Evolutionary conservation across 768 basidiomycete genomes (phyloP).

Genomic region (Phaeotremella skinneri): DNA sequence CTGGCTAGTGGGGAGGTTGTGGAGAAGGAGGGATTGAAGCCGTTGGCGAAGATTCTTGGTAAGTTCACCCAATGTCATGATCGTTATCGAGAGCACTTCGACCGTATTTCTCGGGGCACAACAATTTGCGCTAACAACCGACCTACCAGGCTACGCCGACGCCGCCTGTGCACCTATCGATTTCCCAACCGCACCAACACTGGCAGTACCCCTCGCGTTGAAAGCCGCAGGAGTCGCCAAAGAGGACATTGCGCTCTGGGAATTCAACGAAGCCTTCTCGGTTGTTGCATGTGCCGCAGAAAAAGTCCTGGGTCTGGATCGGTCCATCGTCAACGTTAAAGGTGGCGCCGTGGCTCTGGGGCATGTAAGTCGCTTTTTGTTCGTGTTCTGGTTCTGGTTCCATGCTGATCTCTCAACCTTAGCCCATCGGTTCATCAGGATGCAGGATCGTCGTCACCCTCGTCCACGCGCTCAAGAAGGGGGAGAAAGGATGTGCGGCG

Average conservation of each 20-base stretch:
- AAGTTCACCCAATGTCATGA: constrained; percentile 51
- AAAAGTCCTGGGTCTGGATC: constrained; percentile 77
- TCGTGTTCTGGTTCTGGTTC: no score
- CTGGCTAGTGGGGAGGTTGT: constrained; percentile 93
- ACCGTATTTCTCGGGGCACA: no score
- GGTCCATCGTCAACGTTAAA: constrained; percentile 75
- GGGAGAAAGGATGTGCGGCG: constrained; percentile 91
- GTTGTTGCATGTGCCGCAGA: constrained; percentile 87
- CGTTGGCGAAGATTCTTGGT: constrained; percentile 94
- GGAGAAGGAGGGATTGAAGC: constrained; percentile 82
- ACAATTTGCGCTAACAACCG: no score
- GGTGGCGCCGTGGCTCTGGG: constrained; percentile 96
- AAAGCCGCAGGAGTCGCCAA: constrained; percentile 77
- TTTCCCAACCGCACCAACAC: constrained; percentile 91
- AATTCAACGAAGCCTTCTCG: constrained; percentile 98
- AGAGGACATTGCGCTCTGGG: constrained; percentile 84
- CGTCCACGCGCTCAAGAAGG: constrained; percentile 82
- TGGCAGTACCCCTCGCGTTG: constrained; percentile 83
- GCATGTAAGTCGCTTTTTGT: constrained; percentile 38
- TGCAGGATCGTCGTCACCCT: constrained; percentile 91
- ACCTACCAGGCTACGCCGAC: constrained; percentile 79
- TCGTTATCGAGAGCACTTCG: neutral
- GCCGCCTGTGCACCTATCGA: constrained; percentile 94
- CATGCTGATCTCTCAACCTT: constrained; percentile 45
- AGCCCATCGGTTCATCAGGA: constrained; percentile 95